Conservation (phyloP, 139 green algal species). For the Picochlorum sp. region DNA sequence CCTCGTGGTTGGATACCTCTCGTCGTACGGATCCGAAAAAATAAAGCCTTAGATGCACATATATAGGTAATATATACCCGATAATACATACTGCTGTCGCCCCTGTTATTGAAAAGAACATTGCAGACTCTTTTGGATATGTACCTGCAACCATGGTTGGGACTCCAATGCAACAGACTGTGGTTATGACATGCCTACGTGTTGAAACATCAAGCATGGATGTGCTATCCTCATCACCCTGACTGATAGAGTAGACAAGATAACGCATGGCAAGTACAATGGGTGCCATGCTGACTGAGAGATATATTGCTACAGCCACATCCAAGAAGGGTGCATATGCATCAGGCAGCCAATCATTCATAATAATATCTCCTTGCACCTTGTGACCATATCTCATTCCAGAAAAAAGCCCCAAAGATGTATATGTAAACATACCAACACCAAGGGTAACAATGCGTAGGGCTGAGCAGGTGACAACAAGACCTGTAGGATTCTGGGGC, state of each 20-base stretch:
- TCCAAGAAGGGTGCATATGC: constrained; percentile 27
- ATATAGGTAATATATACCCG: constrained; percentile 40
- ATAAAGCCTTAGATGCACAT: constrained; percentile 33
- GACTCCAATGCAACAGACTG: constrained; percentile 20
- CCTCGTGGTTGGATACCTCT: not conserved
- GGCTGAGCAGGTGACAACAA: constrained; percentile 22
- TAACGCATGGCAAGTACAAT: constrained; percentile 29
- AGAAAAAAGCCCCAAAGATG: constrained; percentile 37
- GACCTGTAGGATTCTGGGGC: constrained; percentile 25
- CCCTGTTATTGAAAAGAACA: constrained; percentile 42
- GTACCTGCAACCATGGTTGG: constrained; percentile 30
- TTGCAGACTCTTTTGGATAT: constrained; percentile 39
- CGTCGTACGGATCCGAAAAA: not conserved
- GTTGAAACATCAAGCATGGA: constrained; percentile 41
- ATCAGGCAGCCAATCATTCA: constrained; percentile 40
- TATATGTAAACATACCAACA: constrained; percentile 25
- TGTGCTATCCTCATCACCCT: constrained; percentile 15
- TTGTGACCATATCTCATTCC: constrained; percentile 34
- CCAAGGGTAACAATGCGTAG: constrained; percentile 28
- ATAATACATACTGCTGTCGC: constrained; percentile 38
- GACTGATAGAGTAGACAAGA: constrained; percentile 18
- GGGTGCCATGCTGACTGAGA: constrained; percentile 34
- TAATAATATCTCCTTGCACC: constrained; percentile 40
- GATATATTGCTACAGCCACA: constrained; percentile 26
- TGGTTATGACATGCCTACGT: constrained; percentile 36